Conservation (phyloP, 331 rosid genomes). For the Cydonia oblonga region DNA sequence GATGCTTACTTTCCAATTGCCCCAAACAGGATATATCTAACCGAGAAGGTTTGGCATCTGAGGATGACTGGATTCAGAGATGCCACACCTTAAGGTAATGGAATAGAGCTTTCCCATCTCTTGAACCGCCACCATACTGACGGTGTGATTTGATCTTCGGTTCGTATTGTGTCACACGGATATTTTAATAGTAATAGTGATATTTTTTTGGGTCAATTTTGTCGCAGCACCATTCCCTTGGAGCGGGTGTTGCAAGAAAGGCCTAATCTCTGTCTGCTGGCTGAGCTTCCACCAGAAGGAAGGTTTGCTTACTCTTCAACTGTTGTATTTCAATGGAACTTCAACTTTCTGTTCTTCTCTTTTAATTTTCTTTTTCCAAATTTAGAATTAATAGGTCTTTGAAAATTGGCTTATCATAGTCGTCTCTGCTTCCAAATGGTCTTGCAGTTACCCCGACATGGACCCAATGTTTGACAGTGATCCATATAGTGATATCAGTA, state of each 20-base stretch:
- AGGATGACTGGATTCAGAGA: constrained; percentile 77
- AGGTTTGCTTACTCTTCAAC: constrained; percentile 47
- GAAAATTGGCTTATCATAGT: constrained; percentile 6
- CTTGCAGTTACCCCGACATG: constrained; percentile 61
- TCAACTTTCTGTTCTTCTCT: not conserved
- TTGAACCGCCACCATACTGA: not conserved
- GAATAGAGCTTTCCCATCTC: not conserved
- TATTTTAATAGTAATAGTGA: not conserved
- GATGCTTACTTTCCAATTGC: constrained; percentile 23
- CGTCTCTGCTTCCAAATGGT: constrained; percentile 20
- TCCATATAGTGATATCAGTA: constrained; percentile 56
- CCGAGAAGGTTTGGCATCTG: constrained; percentile 95
- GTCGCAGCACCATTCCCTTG: constrained; percentile 57
- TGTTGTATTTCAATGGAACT: not conserved
- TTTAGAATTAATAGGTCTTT: not conserved
- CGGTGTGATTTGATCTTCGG: not conserved
- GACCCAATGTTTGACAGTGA: constrained; percentile 56
- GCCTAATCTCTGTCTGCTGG: constrained; percentile 64
- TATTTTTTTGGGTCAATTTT: constrained; percentile 10
- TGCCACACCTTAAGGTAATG: constrained; percentile 70
- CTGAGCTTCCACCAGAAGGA: constrained; percentile 90
- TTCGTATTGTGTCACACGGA: not conserved
- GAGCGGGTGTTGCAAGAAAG: constrained; percentile 72
- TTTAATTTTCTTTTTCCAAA: not conserved
- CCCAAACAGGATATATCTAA: constrained; percentile 83